Base-by-base conservation (phyloP, 2,329 filamentous ascomycete species). In the Epichloe typhina region DNA sequence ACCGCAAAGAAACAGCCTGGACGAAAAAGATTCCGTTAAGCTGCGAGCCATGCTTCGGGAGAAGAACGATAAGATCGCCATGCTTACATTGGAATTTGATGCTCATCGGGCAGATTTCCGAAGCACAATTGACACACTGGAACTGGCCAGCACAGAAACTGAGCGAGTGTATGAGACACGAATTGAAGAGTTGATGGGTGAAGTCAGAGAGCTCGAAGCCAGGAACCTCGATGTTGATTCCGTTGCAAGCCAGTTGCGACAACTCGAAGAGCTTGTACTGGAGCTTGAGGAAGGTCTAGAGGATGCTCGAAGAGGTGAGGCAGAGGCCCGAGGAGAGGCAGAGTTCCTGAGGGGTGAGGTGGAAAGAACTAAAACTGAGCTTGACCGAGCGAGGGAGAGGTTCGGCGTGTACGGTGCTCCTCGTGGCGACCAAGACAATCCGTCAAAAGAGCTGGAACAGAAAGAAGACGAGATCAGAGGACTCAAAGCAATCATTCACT, bases 381-480 rank as follows among this genome's bases (percentile, higher is more conserved):
- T 98, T 42, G 82, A 87, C 47, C 80, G 90, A 41, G 93, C 97
- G 65, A 81, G 87, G 26, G 91, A 96, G 62, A 93, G 93, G 66
- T 80, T 83, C 2, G 54, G 58, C 2, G 47, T 57, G 3, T 53
- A 52, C 40, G 76, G 76, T 17, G 55, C 58, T 5, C 61, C 61
- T 41, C 66, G 63, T 49, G 66, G 63, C 26, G 72, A 74, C 11
- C 72, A 74, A 2, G 66, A 71, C 9, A 69, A 73, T 23, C 66
- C 72, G 45, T 76, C 79, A 42, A 88, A 88, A 65, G 89, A 95
- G 56, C 69, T 97, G 33, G 89, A 94, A 63, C 86, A 95, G 63
- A 93, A 94, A 64, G 91, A 98, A 61, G 93, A 98, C 60, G 93
- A 98, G 71, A 97, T 98, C 61, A 80, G 91, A 55, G 93, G 93